phyloP scores from a whole-genome alignment of 116 monocot species.

The Zostera marina region DNA sequence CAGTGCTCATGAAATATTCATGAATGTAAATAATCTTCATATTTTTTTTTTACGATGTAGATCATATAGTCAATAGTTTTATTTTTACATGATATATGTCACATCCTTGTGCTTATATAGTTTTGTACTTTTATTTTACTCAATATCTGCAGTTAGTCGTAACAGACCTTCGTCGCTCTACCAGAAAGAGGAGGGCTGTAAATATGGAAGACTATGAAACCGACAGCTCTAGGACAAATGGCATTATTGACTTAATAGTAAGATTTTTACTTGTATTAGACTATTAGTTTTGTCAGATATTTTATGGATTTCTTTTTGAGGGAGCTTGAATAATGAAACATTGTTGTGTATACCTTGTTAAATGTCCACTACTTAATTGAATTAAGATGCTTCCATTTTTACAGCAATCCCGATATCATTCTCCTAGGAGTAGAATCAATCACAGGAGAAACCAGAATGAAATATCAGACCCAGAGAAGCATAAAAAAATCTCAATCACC shows the following conservation, averaged over 20 bases:
- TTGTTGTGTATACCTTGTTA: too few species aligned
- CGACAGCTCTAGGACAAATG: constrained; percentile 74
- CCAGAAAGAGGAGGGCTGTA: constrained; percentile 84
- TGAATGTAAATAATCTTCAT: too few species aligned
- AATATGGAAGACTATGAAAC: constrained; percentile 76
- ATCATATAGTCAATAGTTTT: neutral
- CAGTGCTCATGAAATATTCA: too few species aligned
- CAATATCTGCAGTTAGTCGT: constrained; percentile 32
- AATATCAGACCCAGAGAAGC: constrained; percentile 21
- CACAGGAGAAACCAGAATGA: constrained; percentile 48
- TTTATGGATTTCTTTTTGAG: too few species aligned
- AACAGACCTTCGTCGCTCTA: constrained; percentile 78
- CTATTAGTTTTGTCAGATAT: too few species aligned
- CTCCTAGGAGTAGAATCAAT: constrained; percentile 41
- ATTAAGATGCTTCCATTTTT: too few species aligned
- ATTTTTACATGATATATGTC: neutral
- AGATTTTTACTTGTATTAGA: too few species aligned
- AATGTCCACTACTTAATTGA: too few species aligned
- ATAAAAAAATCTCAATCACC: constrained; percentile 26
- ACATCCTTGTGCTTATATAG: neutral
- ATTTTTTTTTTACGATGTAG: too few species aligned
- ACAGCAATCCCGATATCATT: constrained; percentile 15
- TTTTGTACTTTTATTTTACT: neutral
- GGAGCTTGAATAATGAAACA: too few species aligned
- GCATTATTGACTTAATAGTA: constrained; percentile 67